A percentile compares a stretch with the other conserved stretches of the same genome.
Conservation (phyloP, 129 eudicot genomes). For the Arctium minus region DNA sequence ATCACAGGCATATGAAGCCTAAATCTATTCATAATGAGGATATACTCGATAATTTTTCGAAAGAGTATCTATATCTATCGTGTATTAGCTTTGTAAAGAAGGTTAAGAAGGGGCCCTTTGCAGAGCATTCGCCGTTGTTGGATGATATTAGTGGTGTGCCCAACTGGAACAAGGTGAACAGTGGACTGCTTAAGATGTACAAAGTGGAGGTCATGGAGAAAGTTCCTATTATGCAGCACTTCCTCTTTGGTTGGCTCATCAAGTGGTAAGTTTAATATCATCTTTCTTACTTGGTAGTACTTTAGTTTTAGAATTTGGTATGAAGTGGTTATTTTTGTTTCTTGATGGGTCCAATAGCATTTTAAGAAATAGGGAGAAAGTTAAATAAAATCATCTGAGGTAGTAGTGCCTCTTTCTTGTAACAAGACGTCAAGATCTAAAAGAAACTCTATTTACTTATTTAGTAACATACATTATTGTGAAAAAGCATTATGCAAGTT, state of each 20-base stretch:
- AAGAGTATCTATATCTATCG: conserved; percentile 79
- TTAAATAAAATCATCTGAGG: neutral
- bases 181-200: conserved; percentile 96
- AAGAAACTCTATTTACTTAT: neutral
- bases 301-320: neutral
- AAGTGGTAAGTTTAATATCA: conserved; percentile 48
- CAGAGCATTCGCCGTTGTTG: conserved; percentile 94
- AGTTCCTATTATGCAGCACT: conserved; percentile 98
- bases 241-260: conserved; percentile 88
- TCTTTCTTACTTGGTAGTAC: neutral
- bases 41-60: conserved; percentile 74
- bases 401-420: neutral
- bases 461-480: neutral
- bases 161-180: conserved; percentile 83
- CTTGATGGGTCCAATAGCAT: neutral
- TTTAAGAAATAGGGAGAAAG: neutral
- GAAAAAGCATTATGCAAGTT: neutral
- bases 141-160: conserved; percentile 98
- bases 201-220: conserved; percentile 92
- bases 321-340: neutral
- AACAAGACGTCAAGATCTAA: neutral
- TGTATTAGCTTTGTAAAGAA: conserved; percentile 83
- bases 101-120: conserved; percentile 88
- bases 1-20: conserved; percentile 95
- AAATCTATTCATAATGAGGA: conserved; percentile 92